Base-by-base conservation (phyloP, 1,284 basidiomycete genomes). In the Tilletia indica region DNA sequence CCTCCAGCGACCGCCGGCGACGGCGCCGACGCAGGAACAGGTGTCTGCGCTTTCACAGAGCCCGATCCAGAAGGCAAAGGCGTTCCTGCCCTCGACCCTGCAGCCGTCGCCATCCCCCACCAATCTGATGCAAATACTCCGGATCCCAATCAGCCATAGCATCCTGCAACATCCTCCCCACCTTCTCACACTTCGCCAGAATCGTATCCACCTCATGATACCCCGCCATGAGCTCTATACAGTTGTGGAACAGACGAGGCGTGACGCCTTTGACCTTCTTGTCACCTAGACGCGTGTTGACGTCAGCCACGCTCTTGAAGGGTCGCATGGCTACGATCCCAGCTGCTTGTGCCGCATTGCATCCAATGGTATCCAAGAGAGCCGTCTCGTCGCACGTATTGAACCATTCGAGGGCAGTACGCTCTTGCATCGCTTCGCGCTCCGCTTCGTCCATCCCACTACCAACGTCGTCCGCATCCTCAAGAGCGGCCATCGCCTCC, bases 211-310 rank as follows among this genome's bases (percentile, higher is more conserved):
- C 95, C 71, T 91, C 89, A 21, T 91, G 90, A 82, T 97, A 99
- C 2, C 94, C 82, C 25, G 91, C 88, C 85, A 97, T 92, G 77
- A 98, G 92, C 68, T 91, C 89, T 69, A 90, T 89, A 83, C 93
- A 95, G 76, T 96, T 93, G 79, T 95, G 92, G 82, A 98, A 94
- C 82, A 99, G 88, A 72, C 91, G 90, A 72, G 91, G 89, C 72
- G 93, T 94, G 76, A 99, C 91, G 21, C 95, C 95, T 80, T 94
- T 94, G 85, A 93, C 93, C 84, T 94, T 92, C 83, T 92, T 94
- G 71, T 85, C 84, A 66, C 89, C 90, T 67, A 97, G 87, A 69
- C 77, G 78, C 6, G 73, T 66, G 49, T 81, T 75, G 21, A 82
- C 78, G 74, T 96, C 93, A 48, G 91, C 90, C n/a, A 90, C 88